phyloP scores from a whole-genome alignment of 352 stramenopile species.

The Blastocystis sp. region DNA sequence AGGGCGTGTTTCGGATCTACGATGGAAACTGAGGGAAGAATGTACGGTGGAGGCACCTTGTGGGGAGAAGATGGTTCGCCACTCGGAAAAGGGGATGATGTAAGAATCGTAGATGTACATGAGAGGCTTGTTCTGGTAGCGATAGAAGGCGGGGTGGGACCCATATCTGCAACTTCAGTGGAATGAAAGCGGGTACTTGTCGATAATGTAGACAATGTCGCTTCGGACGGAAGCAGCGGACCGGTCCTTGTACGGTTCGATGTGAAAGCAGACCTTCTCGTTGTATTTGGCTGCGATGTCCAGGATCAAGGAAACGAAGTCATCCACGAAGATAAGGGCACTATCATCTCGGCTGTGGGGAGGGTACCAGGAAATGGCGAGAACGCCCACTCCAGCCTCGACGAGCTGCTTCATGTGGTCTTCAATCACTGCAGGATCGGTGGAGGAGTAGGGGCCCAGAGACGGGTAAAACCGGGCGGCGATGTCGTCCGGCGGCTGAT shows the following conservation, averaged over 20 bases:
- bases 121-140: slow-evolving; percentile 68
- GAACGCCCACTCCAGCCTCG: slow-evolving; percentile 68
- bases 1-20: slow-evolving; percentile 69
- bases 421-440: slow-evolving; percentile 69
- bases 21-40: not conserved
- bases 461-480: slow-evolving; percentile 70
- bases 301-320: slow-evolving; percentile 67
- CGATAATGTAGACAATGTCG: slow-evolving; percentile 71
- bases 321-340: slow-evolving; percentile 68
- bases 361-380: slow-evolving; percentile 71
- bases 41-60: slow-evolving; percentile 15
- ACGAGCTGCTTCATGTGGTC: slow-evolving; percentile 71
- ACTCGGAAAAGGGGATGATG: slow-evolving; percentile 49
- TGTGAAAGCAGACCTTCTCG: slow-evolving; percentile 71
- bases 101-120: slow-evolving; percentile 72
- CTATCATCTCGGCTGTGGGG: slow-evolving; percentile 44
- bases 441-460: slow-evolving; percentile 70
- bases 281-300: slow-evolving; percentile 67
- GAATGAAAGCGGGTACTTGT: slow-evolving; percentile 7
- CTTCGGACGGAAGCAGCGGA: slow-evolving; percentile 30
- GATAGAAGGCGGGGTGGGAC: slow-evolving; percentile 70
- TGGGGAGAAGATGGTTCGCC: slow-evolving; percentile 51
- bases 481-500: slow-evolving; percentile 70
- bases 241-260: slow-evolving; percentile 71
- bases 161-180: slow-evolving; percentile 28